A percentile compares a stretch with the other conserved stretches of the same genome.
Conservation (phyloP, 2,329 filamentous ascomycete species). For the Sphaerulina vaccinii region DNA sequence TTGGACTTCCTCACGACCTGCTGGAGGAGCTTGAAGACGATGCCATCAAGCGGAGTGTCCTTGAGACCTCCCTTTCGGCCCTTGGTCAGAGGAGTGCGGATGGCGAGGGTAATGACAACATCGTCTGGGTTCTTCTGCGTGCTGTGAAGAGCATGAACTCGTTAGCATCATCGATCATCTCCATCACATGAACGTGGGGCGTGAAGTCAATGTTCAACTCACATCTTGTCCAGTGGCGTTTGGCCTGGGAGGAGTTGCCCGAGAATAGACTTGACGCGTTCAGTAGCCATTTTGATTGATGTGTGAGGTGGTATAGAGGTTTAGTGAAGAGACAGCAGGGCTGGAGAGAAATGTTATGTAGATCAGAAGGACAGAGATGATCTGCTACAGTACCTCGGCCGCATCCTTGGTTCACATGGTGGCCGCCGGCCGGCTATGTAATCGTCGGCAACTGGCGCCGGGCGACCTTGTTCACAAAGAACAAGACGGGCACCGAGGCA, state of each 20-base stretch:
- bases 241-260: conserved; percentile 75
- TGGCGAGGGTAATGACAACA: conserved; percentile 90
- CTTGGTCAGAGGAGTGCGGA: conserved; percentile 87
- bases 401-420: too few relatives aligned
- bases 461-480: background rate
- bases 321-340: background rate
- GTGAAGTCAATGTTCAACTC: conserved; percentile 52
- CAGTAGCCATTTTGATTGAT: conserved; percentile 65
- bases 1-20: conserved; percentile 44
- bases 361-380: conserved; percentile 15
- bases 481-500: background rate
- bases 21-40: conserved; percentile 81
- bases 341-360: conserved; percentile 7
- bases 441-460: too few relatives aligned
- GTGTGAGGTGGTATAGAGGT: background rate
- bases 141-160: conserved; percentile 10
- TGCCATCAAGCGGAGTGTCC: conserved; percentile 85
- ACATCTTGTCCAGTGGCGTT: conserved; percentile 74
- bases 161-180: conserved; percentile 38
- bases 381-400: too few relatives aligned
- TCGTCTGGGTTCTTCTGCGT: conserved; percentile 78
- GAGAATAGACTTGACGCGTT: conserved; percentile 83
- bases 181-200: conserved; percentile 41
- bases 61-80: conserved; percentile 92
- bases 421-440: too few relatives aligned